Conservation (phyloP, 345 rosid species). For the Eucalyptus virginea region DNA sequence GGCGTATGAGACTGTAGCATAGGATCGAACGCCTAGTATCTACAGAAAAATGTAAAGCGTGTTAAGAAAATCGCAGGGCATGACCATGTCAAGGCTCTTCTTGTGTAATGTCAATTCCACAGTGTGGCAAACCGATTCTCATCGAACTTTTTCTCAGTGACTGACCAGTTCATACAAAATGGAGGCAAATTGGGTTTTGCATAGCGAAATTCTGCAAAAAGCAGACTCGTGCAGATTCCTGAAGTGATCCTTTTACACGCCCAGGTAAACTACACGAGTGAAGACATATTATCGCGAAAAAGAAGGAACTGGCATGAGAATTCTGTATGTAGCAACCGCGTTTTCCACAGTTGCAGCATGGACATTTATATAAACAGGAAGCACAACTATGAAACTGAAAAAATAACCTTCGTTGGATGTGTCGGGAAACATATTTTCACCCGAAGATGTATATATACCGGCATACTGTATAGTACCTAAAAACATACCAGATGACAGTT, state of each 20-base stretch:
- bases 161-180: not conserved
- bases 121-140: not conserved
- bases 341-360: not conserved
- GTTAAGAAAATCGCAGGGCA: not conserved
- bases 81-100: not conserved
- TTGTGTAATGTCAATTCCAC: not conserved
- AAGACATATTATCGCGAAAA: not conserved
- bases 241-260: not conserved
- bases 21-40: not conserved
- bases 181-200: not conserved
- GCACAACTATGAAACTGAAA: not conserved
- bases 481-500: not conserved
- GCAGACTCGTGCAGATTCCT: not conserved
- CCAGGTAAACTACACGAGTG: not conserved
- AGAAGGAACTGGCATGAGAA: not conserved
- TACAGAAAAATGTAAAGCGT: not conserved
- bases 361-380: not conserved
- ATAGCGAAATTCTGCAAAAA: not conserved
- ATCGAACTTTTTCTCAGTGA: not conserved
- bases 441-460: not conserved
- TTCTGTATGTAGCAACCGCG: not conserved
- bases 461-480: not conserved
- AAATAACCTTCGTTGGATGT: not conserved
- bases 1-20: not conserved
- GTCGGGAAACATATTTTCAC: not conserved